A percentile compares a stretch with the other conserved stretches of the same genome.
Conservation (phyloP, 371 early-diverging fungal species). For the Circinella minor region DNA sequence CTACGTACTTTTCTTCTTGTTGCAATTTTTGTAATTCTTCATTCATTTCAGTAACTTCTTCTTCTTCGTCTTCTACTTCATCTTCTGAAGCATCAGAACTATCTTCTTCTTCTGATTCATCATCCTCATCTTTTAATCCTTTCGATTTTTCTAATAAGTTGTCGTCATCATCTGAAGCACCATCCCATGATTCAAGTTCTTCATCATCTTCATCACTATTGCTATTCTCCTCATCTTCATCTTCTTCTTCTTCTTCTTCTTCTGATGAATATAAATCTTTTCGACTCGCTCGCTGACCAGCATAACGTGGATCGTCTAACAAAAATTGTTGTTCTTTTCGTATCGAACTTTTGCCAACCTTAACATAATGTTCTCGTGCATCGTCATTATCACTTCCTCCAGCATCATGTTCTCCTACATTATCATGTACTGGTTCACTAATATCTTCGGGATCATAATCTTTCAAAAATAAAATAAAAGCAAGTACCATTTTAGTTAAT, state of each 20-base stretch:
- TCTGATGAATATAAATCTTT: constrained; percentile 61
- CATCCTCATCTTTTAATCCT: constrained; percentile 29
- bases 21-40: constrained; percentile 78
- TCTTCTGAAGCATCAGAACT: constrained; percentile 16
- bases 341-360: constrained; percentile 74
- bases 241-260: constrained; percentile 47
- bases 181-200: constrained; percentile 7
- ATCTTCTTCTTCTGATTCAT: constrained; percentile 34
- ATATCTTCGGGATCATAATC: constrained; percentile 73
- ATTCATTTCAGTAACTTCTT: constrained; percentile 43
- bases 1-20: constrained; percentile 74
- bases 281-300: constrained; percentile 71
- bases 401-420: constrained; percentile 29
- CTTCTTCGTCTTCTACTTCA: constrained; percentile 35
- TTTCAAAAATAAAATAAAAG: constrained; percentile 12
- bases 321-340: constrained; percentile 64
- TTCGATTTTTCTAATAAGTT: constrained; percentile 33
- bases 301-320: constrained; percentile 80
- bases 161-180: constrained; percentile 45
- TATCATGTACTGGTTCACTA: constrained; percentile 45
- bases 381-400: constrained; percentile 52
- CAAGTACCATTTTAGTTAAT: constrained; percentile 3
- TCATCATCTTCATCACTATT: constrained; percentile 26
- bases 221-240: constrained; percentile 45
- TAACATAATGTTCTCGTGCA: constrained; percentile 72